Evolutionary conservation across 1,284 basidiomycete genomes (phyloP), one percentile per base, ranked within the genome.

Genomic region (Phellopilus nigrolimitatus): DNA sequence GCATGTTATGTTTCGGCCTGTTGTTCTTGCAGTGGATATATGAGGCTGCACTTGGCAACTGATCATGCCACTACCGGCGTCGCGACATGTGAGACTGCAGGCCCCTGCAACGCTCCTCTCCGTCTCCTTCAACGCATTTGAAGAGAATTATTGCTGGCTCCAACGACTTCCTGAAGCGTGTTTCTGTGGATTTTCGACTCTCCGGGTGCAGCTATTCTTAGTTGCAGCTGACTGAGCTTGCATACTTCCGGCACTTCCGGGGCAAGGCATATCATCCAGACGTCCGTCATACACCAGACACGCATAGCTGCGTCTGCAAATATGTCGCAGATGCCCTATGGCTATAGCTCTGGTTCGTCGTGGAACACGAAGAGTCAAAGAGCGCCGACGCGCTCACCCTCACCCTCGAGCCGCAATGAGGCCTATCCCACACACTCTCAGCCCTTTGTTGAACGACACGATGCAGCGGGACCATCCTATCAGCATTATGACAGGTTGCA

Each of bases 291-390:
- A 41, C 9, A 21, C 12, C 13, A 15, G 17, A 43, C 30, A n/a
- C 27, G n/a, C 3, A 39, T 21, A 13, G 42, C 42, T 28, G 41
- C 49, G 17, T 31, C 49, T 36, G 28, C 30, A 33, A 36, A 33
- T 27, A 13, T 41, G 5, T 13, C 30, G 37, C 41, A 42, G 13
- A 51, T 30, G 31, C 33, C 24, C 22, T 51, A 44, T 41, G n/a
- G 45, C 31, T 44, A 51, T 37, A 19, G 33, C 25, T 22, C 39
- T 37, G 41, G 49, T 37, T 34, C 49, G n/a, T 37, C 42, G 10
- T 30, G 39, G 34, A 24, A 25, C 9, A 8, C 24, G 8, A n/a
- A n/a, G n/a, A 51, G 36, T 25, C 33, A 49, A 17, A 17, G 34
- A n/a, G 31, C 39, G 2, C 24, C 48, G 3, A 25, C n/a, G 17